Evolutionary conservation across 176 grass and related monocot species (phyloP).

Genomic region (Ananas comosus): DNA sequence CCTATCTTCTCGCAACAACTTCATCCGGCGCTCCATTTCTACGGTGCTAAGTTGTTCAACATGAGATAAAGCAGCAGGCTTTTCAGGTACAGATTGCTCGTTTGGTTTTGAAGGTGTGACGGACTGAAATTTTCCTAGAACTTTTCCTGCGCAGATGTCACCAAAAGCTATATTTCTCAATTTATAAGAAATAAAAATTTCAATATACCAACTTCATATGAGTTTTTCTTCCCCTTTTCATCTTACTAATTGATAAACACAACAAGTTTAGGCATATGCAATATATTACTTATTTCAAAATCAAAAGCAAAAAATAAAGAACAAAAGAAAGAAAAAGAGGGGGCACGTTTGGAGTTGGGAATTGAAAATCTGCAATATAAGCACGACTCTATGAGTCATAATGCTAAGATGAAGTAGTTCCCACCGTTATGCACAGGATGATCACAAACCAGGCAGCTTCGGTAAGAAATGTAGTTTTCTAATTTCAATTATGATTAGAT

Average conservation of each 20-base stretch:
- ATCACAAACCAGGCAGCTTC: too few relatives aligned
- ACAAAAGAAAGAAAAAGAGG: too few relatives aligned
- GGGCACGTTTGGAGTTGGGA: background rate
- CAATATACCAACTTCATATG: background rate
- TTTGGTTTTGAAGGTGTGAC: constrained; percentile 30
- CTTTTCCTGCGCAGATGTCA: constrained; percentile 38
- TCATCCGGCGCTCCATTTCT: constrained; percentile 71
- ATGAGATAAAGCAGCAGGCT: constrained; percentile 33
- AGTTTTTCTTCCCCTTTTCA: too few relatives aligned
- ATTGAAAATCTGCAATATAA: background rate
- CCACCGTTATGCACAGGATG: too few relatives aligned
- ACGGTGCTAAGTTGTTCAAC: constrained; percentile 61
- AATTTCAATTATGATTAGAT: too few relatives aligned
- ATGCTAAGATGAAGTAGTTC: constrained; percentile 10
- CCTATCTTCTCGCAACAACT: constrained; percentile 91
- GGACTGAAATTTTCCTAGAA: constrained; percentile 74
- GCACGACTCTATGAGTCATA: constrained; percentile 12
- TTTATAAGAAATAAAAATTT: background rate
- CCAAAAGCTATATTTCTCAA: background rate
- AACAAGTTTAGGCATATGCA: too few relatives aligned
- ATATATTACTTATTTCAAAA: too few relatives aligned
- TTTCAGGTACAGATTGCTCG: constrained; percentile 42
- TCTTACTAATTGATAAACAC: too few relatives aligned
- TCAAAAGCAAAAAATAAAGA: too few relatives aligned
- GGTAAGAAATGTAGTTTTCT: too few relatives aligned